Evolutionary conservation across 345 rosid species (phyloP).

Genomic region (Populus simonii): DNA sequence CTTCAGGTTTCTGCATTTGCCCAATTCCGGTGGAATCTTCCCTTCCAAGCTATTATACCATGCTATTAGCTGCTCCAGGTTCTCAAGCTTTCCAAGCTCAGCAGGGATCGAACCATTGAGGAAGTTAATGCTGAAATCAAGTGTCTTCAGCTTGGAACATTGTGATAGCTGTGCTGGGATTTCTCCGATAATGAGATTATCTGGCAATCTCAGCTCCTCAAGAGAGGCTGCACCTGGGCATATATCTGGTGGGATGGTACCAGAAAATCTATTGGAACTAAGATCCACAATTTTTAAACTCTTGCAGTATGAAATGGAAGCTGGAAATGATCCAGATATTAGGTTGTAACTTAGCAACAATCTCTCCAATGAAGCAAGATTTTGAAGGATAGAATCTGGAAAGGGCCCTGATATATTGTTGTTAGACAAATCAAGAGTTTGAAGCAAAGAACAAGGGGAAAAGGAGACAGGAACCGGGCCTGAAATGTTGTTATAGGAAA

Average conservation of each 20-base stretch:
- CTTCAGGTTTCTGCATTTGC: conserved; percentile 66
- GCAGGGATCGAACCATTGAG: conserved; percentile 80
- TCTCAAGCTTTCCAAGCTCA: conserved; percentile 68
- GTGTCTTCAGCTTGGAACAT: conserved; percentile 66
- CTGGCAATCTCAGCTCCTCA: conserved; percentile 80
- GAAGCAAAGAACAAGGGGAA: conserved; percentile 67
- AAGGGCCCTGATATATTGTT: conserved; percentile 82
- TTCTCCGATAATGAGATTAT: conserved; percentile 65
- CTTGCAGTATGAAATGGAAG: conserved; percentile 66
- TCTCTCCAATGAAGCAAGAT: conserved; percentile 56
- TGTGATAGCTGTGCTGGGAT: conserved; percentile 72
- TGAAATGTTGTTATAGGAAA: conserved; percentile 71
- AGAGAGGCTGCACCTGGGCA: conserved; percentile 79
- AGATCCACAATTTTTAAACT: conserved; percentile 60
- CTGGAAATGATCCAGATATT: conserved; percentile 70
- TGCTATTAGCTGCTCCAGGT: conserved; percentile 85
- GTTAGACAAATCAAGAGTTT: conserved; percentile 72
- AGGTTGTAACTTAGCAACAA: conserved; percentile 65
- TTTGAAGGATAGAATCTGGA: conserved; percentile 53
- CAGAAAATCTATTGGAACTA: conserved; percentile 73
- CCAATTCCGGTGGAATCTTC: conserved; percentile 67
- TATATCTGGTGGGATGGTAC: conserved; percentile 67
- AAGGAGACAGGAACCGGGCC: conserved; percentile 69
- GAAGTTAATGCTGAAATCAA: conserved; percentile 84
- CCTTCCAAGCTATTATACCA: conserved; percentile 91